Conservation (phyloP, 306 rosid genomes). For the Quercus bicolor region DNA sequence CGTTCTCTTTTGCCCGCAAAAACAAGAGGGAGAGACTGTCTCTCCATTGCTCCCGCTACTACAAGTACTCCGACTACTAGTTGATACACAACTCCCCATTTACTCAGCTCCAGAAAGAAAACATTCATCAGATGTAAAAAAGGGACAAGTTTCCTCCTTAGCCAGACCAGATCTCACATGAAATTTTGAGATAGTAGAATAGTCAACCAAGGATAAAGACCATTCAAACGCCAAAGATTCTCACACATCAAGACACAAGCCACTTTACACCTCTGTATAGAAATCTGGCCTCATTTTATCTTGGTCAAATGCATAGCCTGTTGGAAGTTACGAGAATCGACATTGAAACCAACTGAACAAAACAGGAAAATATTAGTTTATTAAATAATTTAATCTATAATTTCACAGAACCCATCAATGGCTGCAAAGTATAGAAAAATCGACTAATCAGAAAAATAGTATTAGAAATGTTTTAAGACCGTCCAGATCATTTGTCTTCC, state of each 20-base stretch:
- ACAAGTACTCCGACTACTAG: conserved; percentile 68
- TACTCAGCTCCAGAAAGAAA: conserved; percentile 47
- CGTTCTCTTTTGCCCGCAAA: conserved; percentile 51
- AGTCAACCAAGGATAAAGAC: conserved; percentile 40
- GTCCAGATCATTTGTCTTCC: conserved; percentile 30
- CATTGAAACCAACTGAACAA: conserved; percentile 48
- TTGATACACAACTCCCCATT: conserved; percentile 94
- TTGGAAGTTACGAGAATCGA: conserved; percentile 13
- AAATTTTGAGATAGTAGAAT: conserved; percentile 34
- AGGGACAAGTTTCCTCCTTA: conserved; percentile 28
- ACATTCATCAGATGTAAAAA: conserved; percentile 46
- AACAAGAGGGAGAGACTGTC: conserved; percentile 48
- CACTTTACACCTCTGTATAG: conserved; percentile 34
- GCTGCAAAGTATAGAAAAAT: conserved; percentile 16
- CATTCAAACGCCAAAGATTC: conserved; percentile 34
- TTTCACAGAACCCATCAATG: conserved; percentile 36
- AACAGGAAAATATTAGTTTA: conserved; percentile 40
- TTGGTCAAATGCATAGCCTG: conserved; percentile 43
- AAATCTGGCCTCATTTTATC: conserved; percentile 30
- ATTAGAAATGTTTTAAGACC: conserved; percentile 37
- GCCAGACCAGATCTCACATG: conserved; percentile 49
- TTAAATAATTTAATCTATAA: conserved; percentile 34
- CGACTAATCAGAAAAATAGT: conserved; percentile 8
- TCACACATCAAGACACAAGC: conserved; percentile 32
- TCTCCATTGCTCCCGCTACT: conserved; percentile 86